Evolutionary conservation across 1,139 yeast species (phyloP), one percentile per base, ranked within the genome.

Genomic region (Neolecta irregularis): DNA sequence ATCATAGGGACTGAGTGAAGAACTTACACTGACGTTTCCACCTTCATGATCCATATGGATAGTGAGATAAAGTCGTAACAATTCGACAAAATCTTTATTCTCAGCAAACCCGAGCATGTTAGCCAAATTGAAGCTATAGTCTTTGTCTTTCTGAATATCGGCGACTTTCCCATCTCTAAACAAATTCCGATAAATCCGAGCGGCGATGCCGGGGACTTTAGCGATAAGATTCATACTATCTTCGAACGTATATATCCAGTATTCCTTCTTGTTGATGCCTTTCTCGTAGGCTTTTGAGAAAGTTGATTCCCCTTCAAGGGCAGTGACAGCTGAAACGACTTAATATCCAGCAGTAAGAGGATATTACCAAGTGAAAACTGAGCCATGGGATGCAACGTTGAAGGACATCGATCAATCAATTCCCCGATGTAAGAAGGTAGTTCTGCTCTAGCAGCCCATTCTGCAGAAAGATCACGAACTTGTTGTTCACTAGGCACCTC

Each of bases 1-100:
- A n/a, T n/a, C n/a, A n/a, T n/a, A n/a, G n/a, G n/a, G n/a, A n/a
- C n/a, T n/a, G n/a, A n/a, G n/a, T n/a, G n/a, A n/a, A n/a, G n/a
- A n/a, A n/a, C n/a, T n/a, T n/a, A n/a, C n/a, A 44, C 94, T 80
- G 44, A 85, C 96, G 57, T 85, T 85, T 62, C 96, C 96, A 65
- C 95, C 95, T 67, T 85, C 96, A 65, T 85, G 96, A 62, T 85
- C 95, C 39, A 93, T 83, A 67, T 85, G 96, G 54, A 85, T 76
- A 48, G 94, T 80, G 56, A 81, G 69, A 69, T 85, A 85, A 55
- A 85, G 69, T 67, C 95, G 74, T 74, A 83, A 74, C 54, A 85
- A 71, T 62, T 83, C 93, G 44, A 78, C 71, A 57, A 85, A 85
- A 60, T 80, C 91, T 49, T 60, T 55, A 66, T 78, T 74, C 48